Conservation (phyloP, 2,329 filamentous ascomycete genomes). For the Claviceps sp. region DNA sequence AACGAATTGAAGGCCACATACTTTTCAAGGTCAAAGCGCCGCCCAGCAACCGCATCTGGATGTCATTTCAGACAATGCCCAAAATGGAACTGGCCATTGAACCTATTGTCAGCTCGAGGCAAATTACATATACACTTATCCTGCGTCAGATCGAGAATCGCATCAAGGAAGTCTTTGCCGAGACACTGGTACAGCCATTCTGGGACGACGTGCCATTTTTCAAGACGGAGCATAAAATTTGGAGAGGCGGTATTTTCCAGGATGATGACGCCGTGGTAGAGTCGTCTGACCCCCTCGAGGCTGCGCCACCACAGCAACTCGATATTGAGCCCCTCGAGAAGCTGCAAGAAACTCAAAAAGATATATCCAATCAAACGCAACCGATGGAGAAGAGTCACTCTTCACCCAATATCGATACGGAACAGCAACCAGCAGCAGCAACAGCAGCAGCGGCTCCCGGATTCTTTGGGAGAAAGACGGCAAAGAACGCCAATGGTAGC, state of each 20-base stretch:
- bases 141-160: conserved; percentile 86
- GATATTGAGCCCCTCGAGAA: conserved; percentile 38
- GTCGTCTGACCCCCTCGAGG: conserved; percentile 9
- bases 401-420: conserved; percentile 27
- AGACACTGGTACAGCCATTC: conserved; percentile 82
- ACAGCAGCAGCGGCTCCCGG: conserved; percentile 20
- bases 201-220: conserved; percentile 96
- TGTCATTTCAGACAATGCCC: conserved; percentile 86
- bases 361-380: conserved; percentile 26
- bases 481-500: conserved; percentile 20
- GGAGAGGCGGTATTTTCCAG: conserved; percentile 74
- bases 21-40: conserved; percentile 84
- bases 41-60: conserved; percentile 92
- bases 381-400: conserved; percentile 43
- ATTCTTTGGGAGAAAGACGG: conserved; percentile 37
- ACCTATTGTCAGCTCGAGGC: conserved; percentile 85
- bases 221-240: conserved; percentile 61
- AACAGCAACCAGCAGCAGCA: conserved; percentile 21
- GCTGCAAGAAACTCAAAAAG: conserved; percentile 27
- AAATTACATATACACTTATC: conserved; percentile 90
- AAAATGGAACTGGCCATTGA: conserved; percentile 91
- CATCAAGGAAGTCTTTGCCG: conserved; percentile 85
- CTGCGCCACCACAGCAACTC: conserved; percentile 24
- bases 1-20: conserved; percentile 72
- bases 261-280: conserved; percentile 36